A percentile compares a stretch with the other conserved stretches of the same genome.
Conservation (phyloP, 345 rosid species). For the Microthlaspi erraticum region DNA sequence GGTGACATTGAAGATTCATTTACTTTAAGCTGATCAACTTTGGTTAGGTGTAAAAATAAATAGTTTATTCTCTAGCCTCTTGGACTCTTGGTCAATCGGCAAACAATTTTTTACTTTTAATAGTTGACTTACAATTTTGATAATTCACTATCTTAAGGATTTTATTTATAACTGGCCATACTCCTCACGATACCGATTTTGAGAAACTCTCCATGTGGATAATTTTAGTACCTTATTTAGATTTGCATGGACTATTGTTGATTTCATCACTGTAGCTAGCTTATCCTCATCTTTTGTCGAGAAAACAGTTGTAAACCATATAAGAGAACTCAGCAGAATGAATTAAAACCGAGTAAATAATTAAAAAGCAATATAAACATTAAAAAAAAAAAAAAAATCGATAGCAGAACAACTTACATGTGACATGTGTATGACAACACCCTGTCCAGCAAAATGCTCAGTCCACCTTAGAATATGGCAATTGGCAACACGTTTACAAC, state of each 20-base stretch:
- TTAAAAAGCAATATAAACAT: neutral
- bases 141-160: neutral
- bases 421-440: neutral
- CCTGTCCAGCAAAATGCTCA: conserved; percentile 14
- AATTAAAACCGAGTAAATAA: neutral
- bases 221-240: conserved; percentile 10
- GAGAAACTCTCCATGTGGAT: conserved; percentile 14
- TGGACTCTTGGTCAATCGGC: too few relatives aligned
- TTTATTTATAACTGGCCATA: neutral
- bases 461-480: conserved; percentile 25
- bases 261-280: neutral
- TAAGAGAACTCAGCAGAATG: too few relatives aligned
- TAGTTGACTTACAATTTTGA: neutral
- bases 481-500: conserved; percentile 21
- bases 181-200: neutral
- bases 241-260: conserved; percentile 23
- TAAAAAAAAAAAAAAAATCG: too few relatives aligned
- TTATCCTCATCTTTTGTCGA: neutral
- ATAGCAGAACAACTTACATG: too few relatives aligned
- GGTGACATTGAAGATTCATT: too few relatives aligned
- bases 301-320: neutral
- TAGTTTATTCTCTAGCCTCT: too few relatives aligned
- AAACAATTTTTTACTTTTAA: too few relatives aligned
- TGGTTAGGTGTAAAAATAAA: too few relatives aligned
- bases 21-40: too few relatives aligned